Evolutionary conservation across 2,329 filamentous ascomycete genomes (phyloP).

Genomic region (Mycosphaerella sp.): DNA sequence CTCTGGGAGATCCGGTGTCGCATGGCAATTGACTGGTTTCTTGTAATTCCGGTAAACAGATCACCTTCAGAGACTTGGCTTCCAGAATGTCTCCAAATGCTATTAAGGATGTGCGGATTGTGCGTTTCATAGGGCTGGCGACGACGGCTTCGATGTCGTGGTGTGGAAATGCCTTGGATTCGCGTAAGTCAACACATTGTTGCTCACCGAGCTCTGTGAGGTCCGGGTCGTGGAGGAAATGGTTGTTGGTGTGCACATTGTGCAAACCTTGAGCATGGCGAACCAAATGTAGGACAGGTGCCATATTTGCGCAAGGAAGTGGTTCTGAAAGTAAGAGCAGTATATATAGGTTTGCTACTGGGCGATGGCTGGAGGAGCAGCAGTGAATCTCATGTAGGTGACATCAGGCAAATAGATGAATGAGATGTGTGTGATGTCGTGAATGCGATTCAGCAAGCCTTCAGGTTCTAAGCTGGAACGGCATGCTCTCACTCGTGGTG

Average conservation of each 20-base stretch:
- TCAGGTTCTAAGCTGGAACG: too few species aligned
- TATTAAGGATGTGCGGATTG: constrained; percentile 68
- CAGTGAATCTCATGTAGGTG: background rate
- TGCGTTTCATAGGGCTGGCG: constrained; percentile 73
- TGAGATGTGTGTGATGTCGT: background rate
- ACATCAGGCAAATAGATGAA: background rate
- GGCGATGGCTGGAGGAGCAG: background rate
- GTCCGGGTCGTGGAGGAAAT: constrained; percentile 67
- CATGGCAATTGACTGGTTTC: constrained; percentile 70
- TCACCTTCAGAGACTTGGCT: constrained; percentile 46
- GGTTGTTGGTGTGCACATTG: constrained; percentile 67
- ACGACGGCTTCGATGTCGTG: constrained; percentile 62
- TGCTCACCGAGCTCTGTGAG: constrained; percentile 69
- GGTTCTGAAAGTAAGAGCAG: too few species aligned
- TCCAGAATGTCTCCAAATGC: constrained; percentile 57
- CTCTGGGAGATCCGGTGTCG: constrained; percentile 61
- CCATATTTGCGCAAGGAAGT: constrained; percentile 23
- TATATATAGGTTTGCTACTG: background rate
- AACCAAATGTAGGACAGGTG: constrained; percentile 54
- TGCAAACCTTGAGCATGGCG: constrained; percentile 72
- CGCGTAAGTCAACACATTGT: constrained; percentile 61
- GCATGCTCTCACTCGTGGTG: background rate
- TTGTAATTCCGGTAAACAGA: constrained; percentile 69
- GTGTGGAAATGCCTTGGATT: constrained; percentile 58
- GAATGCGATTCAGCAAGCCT: background rate